Evolutionary conservation across 768 basidiomycete genomes (phyloP), one percentile per base, ranked within the genome.

Genomic region (Amanita rubescens): DNA sequence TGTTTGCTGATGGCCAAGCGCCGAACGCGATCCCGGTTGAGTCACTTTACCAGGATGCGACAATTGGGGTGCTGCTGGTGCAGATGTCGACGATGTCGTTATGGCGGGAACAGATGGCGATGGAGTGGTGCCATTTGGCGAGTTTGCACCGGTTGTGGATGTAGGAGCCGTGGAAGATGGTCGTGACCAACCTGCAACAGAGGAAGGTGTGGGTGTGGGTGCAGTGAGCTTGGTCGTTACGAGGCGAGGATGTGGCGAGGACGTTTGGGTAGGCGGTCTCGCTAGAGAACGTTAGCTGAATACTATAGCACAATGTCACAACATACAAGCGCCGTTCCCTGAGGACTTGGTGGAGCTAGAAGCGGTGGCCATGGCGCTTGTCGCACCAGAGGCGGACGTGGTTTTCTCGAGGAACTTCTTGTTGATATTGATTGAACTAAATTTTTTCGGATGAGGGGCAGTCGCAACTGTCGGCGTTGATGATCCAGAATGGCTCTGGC

Each of bases 341-440:
- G 83, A 88, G 54, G 69, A 59, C 38, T 74, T 62, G 44, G 72
- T 63, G 30, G 75, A 73, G 47, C 66, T 65, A 19, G 78, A 68
- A 24, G 75, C 69, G 46, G 72, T 61, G 17, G 79, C 70, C 33
- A 73, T 62, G 22, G 80, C 65, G 44, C 73, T 46, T 9, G 43
- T n/a, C 11, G 52, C 43, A 53, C 43, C 69, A 22, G 82, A 74
- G 38, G 81, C 72, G 39, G 84, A 68, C 5, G 82, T 82, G 52
- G 86, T 87, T 78, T 94, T 95, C 74, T 93, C 89, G 39, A 97
- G 74, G 69, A 97, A 98, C 69, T 90, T 92, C 81, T 94, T 95
- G 75, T 91, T 95, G 68, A 97, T 91, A 65, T 92, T 93, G 57
- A 92, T 82, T 25, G 91, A 81, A 65, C 75, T 90, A 69, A 94